Evolutionary conservation across 2,329 filamentous ascomycete species (phyloP), one percentile per base, ranked within the genome.

Genomic region (Lachnellula hyalina): DNA sequence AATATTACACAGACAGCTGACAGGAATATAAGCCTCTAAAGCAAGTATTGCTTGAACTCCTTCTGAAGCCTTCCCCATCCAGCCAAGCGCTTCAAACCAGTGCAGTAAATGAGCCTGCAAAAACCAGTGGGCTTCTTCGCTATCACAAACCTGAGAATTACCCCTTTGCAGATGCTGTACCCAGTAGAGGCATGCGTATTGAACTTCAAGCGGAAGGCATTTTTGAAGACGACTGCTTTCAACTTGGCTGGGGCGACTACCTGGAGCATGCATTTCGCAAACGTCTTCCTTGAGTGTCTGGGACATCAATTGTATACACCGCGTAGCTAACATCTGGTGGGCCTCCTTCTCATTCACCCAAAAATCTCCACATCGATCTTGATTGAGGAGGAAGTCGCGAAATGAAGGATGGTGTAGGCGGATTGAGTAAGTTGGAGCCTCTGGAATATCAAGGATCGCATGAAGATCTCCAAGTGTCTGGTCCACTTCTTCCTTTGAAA

Each of bases 111-210:
- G 64, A 47, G 54, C 50, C 54, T 65, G 50, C 8, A 73, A 61
- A 56, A 73, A 73, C 11, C 52, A n/a, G 51, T 70, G 61, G n/a
- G 59, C 63, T 47, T 55, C 15, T 19, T 67, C 63, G 51, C 54
- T 49, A 54, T 67, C 62, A 55, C 59, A 60, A 60, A 65, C 66
- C 61, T 65, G 64, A 54, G 59, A 56, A 51, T 56, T 55, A 62
- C 65, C 63, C 36, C 61, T 54, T 56, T 63, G 54, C 0, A 67
- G 50, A 62, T 71, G 68, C 38, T 62, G 60, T 17, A 67, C 58
- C 71, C 68, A 73, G 61, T 73, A 71, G 7, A 64, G 60, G 55
- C 67, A 71, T 46, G 65, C 67, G 63, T 73, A 74, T 53, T 66
- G 62, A 50, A 73, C 54, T 64, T 67, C 54, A 58, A 60, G 38